Conservation (phyloP, 768 basidiomycete genomes). For the Suillus variegatus region DNA sequence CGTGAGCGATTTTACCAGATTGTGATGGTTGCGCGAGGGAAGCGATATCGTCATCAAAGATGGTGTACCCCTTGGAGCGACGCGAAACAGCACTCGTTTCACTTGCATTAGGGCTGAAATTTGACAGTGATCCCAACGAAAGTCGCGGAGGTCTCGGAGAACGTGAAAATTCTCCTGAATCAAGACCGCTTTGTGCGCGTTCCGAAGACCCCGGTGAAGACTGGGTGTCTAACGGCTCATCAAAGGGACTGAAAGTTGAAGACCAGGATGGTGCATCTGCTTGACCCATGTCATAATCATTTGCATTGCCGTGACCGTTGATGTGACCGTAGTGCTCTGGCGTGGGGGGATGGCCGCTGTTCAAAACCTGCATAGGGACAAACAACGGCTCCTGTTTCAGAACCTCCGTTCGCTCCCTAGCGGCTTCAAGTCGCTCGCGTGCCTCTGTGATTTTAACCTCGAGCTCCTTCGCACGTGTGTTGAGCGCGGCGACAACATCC, state of each 20-base stretch:
- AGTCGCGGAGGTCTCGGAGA: slow-evolving; percentile 33
- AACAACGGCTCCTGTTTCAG: slow-evolving; percentile 44
- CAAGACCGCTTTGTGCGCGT: slow-evolving; percentile 12
- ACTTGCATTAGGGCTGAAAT: slow-evolving; percentile 18
- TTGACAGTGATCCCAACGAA: slow-evolving; percentile 32
- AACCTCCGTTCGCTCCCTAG: slow-evolving; percentile 59
- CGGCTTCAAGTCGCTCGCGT: slow-evolving; percentile 57
- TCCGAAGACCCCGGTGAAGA: slow-evolving; percentile 18
- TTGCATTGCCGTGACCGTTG: slow-evolving; percentile 11
- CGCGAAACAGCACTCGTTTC: slow-evolving; percentile 17
- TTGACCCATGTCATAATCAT: slow-evolving; percentile 15
- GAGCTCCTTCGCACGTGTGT: slow-evolving; percentile 66
- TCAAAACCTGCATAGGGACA: slow-evolving; percentile 28
- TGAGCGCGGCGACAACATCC: slow-evolving; percentile 63
- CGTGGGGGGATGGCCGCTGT: slow-evolving; percentile 7
- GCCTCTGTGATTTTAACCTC: slow-evolving; percentile 70
- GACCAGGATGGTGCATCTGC: slow-evolving; percentile 23
- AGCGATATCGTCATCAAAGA: slow-evolving; percentile 44
- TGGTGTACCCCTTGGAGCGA: slow-evolving; percentile 40
- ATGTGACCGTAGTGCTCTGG: slow-evolving; percentile 11
- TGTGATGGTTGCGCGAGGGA: slow-evolving; percentile 24
- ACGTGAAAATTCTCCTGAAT: slow-evolving; percentile 16
- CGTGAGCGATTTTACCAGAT: slow-evolving; percentile 15
- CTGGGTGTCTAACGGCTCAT: slow-evolving; percentile 19
- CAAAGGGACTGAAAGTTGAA: slow-evolving; percentile 34